Evolutionary conservation across 305 asterid genomes (phyloP), one percentile per base, ranked within the genome.

Genomic region (Ilex paraguariensis): DNA sequence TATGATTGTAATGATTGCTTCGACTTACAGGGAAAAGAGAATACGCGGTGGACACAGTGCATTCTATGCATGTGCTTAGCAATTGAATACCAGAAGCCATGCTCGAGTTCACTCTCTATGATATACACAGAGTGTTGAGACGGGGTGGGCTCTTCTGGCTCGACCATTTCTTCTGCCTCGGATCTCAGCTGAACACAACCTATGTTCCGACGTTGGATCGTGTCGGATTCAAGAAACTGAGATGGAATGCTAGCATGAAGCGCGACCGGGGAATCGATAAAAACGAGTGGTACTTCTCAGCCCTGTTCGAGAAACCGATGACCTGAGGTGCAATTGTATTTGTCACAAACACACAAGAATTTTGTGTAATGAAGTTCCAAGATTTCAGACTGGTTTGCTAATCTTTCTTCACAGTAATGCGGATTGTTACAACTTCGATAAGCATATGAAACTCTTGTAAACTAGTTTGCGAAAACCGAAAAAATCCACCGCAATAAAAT

Each of bases 91-190:
- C 86, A 0, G 72, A 75, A 4, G 4, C 70, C 0, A 75, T 79
- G 79, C 80, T 81, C 0, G 87, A 80, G 71, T 73, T 82, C 44
- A 61, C 63, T 3, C 70, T 80, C 44, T 82, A 66, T 17, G 21
- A 17, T 33, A 73, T 85, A 32, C 77, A 80, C 62, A 69, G 89
- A 54, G 84, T 76, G 66, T 50, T 85, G 60, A 81, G 84, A 65
- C 85, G 81, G 0, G 87, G 89, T 4, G 93, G 85, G 4, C 21
- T 17, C 21, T 82, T 85, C 69, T 82, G 87, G 88, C 77, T 85
- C 5, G 88, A 85, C 60, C 74, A 76, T 2, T 82, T 84, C 46
- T 85, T 85, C 78, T 80, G 84, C 67, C 50, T 70, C 13, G 81
- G 84, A 5, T 63, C 79, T 14, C 84, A 82, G 82, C 48, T 80